Conservation (phyloP, 805 yeast genomes). For the Myxozyma kluyveri region DNA sequence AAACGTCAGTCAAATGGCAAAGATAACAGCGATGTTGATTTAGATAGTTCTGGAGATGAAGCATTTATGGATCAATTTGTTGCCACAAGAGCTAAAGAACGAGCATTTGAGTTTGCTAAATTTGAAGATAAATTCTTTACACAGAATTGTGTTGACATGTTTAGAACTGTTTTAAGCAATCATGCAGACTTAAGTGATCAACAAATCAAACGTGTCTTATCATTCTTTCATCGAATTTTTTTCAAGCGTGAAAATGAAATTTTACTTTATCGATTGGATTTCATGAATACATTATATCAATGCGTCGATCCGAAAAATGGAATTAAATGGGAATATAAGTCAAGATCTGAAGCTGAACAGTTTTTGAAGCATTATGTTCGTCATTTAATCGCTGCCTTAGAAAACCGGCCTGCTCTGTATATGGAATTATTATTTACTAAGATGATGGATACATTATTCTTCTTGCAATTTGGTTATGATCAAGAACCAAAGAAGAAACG, state of each 20-base stretch:
- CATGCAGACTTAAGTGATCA: constrained; percentile 60
- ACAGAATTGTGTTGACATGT: constrained; percentile 62
- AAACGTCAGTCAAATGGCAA: constrained; percentile 27
- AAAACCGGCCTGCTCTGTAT: constrained; percentile 52
- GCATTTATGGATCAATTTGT: constrained; percentile 27
- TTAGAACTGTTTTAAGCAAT: constrained; percentile 57
- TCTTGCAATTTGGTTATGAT: constrained; percentile 60
- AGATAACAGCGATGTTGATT: constrained; percentile 38
- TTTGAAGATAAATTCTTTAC: constrained; percentile 51
- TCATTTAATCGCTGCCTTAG: constrained; percentile 49
- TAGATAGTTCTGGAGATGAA: constrained; percentile 33
- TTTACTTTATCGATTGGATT: constrained; percentile 65
- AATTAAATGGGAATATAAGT: constrained; percentile 43
- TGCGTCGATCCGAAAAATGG: constrained; percentile 51
- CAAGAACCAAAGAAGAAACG: constrained; percentile 7
- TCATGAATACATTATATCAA: constrained; percentile 57
- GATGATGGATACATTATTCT: constrained; percentile 48
- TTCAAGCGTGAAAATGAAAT: constrained; percentile 60
- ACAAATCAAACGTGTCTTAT: constrained; percentile 60
- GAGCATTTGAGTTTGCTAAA: constrained; percentile 47
- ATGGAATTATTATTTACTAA: constrained; percentile 69
- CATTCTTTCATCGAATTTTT: constrained; percentile 69
- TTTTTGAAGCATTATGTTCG: constrained; percentile 66
- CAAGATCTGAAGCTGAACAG: constrained; percentile 60
- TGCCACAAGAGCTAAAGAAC: constrained; percentile 39